Evolutionary conservation across 2,329 filamentous ascomycete species (phyloP).

Genomic region (Elsinoe australis): DNA sequence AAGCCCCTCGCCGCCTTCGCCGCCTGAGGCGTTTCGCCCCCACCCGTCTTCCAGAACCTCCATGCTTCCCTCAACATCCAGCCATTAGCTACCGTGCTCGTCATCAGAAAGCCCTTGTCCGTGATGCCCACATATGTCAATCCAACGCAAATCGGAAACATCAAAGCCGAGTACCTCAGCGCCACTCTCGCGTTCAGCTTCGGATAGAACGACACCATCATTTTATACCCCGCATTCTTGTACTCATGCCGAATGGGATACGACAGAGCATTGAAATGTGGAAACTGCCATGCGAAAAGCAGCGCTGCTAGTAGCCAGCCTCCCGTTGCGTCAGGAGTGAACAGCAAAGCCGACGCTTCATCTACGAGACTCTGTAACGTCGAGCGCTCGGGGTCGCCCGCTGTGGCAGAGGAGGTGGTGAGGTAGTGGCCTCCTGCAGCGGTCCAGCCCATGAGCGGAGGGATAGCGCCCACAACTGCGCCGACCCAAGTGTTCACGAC

Average conservation of each 20-base stretch:
- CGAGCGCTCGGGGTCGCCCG: constrained; percentile 11
- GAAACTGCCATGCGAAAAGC: constrained; percentile 94
- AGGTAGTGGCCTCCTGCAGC: constrained; percentile 86
- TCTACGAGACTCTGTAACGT: constrained; percentile 21
- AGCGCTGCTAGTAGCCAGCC: constrained; percentile 83
- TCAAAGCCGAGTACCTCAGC: constrained; percentile 73
- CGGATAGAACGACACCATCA: constrained; percentile 83
- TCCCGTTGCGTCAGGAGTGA: constrained; percentile 43
- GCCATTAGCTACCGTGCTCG: constrained; percentile 71
- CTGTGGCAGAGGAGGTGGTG: constrained; percentile 22
- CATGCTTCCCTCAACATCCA: constrained; percentile 80
- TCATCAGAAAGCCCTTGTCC: constrained; percentile 74
- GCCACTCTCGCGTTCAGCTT: constrained; percentile 79
- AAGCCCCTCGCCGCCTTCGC: constrained; percentile 61
- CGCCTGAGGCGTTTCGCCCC: constrained; percentile 53
- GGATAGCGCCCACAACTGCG: constrained; percentile 84
- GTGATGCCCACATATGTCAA: constrained; percentile 75
- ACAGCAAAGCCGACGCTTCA: constrained; percentile 30
- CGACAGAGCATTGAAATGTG: constrained; percentile 92
- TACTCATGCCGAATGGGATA: constrained; percentile 89
- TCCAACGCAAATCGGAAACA: constrained; percentile 77
- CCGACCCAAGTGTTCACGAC: constrained; percentile 93
- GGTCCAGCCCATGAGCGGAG: constrained; percentile 96
- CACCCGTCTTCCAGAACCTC: constrained; percentile 70
- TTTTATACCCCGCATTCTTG: constrained; percentile 56